phyloP scores from a whole-genome alignment of 331 rosid genomes.

The Prunus yedoensis region DNA sequence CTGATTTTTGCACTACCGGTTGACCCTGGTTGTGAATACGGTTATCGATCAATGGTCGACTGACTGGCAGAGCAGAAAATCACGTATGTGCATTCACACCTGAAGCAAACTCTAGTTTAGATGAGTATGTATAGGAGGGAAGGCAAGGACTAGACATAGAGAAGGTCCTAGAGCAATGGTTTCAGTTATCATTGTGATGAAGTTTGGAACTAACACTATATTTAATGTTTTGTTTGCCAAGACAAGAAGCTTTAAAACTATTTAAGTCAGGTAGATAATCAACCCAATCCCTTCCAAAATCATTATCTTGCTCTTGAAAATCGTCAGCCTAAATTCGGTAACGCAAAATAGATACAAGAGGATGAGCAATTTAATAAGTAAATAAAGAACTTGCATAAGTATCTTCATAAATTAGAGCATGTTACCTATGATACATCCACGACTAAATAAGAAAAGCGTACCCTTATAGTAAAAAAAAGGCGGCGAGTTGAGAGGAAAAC shows the following conservation, averaged over 20 bases:
- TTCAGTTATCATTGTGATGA: too few species aligned
- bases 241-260: neutral
- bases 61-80: too few species aligned
- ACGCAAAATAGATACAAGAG: neutral
- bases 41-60: too few species aligned
- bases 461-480: neutral
- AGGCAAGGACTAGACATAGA: too few species aligned
- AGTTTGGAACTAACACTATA: too few species aligned
- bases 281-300: neutral
- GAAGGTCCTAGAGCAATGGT: too few species aligned
- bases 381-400: neutral
- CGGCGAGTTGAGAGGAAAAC: neutral
- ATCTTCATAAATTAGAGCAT: neutral
- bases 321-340: neutral
- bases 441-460: neutral
- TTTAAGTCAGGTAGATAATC: neutral
- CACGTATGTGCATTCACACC: too few species aligned
- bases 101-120: too few species aligned
- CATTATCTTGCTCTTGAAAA: neutral
- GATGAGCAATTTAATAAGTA: neutral
- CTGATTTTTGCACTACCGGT: neutral
- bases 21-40: neutral
- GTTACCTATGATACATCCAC: neutral
- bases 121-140: too few species aligned
- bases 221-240: too few species aligned